These are phyloP conservation scores for Apiospora rasikravindrae DNA, from an alignment of 2,329 filamentous ascomycete genomes.

Conservation along the genomic window DNA sequence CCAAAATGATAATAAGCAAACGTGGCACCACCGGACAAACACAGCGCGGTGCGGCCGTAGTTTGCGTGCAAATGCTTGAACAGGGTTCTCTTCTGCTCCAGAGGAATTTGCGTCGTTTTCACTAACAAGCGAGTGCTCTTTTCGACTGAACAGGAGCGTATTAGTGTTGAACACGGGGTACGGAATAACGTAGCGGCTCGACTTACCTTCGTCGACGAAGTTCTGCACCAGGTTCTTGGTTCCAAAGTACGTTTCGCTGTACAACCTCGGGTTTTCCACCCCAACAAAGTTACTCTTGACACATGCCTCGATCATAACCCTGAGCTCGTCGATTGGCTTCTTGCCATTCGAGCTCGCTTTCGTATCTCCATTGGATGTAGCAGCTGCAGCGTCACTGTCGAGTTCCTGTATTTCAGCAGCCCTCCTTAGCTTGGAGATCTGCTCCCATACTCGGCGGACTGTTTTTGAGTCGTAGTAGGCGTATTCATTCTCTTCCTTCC, in stretches of 20 bases:
- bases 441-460: constrained; percentile 75
- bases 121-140: constrained; percentile 70
- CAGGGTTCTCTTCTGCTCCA: constrained; percentile 76
- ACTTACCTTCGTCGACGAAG: constrained; percentile 80
- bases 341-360: constrained; percentile 42
- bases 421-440: constrained; percentile 70
- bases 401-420: constrained; percentile 58
- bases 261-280: constrained; percentile 91
- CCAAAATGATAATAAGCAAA: constrained; percentile 98
- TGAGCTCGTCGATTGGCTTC: constrained; percentile 75
- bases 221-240: constrained; percentile 94
- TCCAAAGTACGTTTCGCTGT: constrained; percentile 96
- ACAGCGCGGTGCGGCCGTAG: constrained; percentile 89
- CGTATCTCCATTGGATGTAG: constrained; percentile 45
- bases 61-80: constrained; percentile 92
- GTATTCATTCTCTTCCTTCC: constrained; percentile 80
- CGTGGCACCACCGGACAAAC: constrained; percentile 88
- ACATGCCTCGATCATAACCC: constrained; percentile 81
- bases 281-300: constrained; percentile 98
- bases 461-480: constrained; percentile 90
- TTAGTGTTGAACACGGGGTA: background rate
- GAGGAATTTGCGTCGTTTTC: constrained; percentile 67
- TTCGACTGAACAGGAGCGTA: constrained; percentile 55
- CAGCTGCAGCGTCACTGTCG: constrained; percentile 34
- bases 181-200: constrained; percentile 28